Conservation (phyloP, 73 alveolate genomes). For the Tetrahymena thermophila region DNA sequence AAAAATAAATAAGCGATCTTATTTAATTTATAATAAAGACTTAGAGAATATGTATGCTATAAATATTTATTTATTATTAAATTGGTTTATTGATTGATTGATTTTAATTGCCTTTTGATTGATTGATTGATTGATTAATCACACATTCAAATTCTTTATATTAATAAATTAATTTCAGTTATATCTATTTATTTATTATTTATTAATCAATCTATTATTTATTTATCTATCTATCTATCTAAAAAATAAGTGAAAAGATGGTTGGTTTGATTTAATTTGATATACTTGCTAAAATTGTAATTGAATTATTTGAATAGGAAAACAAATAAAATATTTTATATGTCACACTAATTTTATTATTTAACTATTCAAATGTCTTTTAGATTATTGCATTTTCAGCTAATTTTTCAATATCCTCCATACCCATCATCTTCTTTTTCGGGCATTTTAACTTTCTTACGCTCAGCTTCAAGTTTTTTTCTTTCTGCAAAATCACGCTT, state of each 20-base stretch:
- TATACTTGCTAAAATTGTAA: no score
- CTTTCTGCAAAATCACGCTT: constrained; percentile 21
- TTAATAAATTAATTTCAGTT: not conserved
- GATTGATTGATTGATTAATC: not conserved
- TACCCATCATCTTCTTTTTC: constrained; percentile 15
- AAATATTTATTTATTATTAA: not conserved
- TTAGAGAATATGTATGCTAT: not conserved
- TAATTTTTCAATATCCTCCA: not conserved
- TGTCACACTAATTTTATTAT: not conserved
- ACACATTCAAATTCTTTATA: not conserved
- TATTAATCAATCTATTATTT: no score
- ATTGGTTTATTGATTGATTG: not conserved
- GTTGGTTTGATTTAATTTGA: not conserved
- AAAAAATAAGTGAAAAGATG: not conserved
- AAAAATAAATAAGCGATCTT: not conserved
- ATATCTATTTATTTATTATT: not conserved
- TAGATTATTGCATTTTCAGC: not conserved
- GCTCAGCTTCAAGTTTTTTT: constrained; percentile 27
- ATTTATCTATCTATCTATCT: not conserved
- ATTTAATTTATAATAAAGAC: no score
- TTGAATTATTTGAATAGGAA: not conserved
- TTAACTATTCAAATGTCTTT: not conserved
- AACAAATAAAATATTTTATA: no score
- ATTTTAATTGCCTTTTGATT: not conserved
- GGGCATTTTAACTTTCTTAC: constrained; percentile 20